A percentile compares a stretch with the other conserved stretches of the same genome.
These are phyloP conservation scores for Citrus reticulata DNA, from an alignment of 345 rosid species.

Conservation along the genomic window DNA sequence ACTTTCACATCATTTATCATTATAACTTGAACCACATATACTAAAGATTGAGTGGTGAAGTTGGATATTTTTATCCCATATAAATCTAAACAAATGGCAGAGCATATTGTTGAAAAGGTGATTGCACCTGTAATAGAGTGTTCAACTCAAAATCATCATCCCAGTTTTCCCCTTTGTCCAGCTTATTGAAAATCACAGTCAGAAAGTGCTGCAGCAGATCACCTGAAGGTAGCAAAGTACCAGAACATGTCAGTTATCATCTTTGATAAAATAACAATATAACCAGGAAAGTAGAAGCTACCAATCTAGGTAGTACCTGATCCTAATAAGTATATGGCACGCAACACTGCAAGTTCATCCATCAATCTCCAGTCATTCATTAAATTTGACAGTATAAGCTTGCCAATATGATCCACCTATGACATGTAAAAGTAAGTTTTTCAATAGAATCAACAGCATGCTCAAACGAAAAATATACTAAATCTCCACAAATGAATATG, in stretches of 20 bases:
- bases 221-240: slow-evolving; percentile 45
- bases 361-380: slow-evolving; percentile 94
- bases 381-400: slow-evolving; percentile 37
- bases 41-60: neutral
- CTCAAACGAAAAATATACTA: neutral
- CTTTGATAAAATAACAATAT: slow-evolving; percentile 1
- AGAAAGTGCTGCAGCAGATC: slow-evolving; percentile 95
- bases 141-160: slow-evolving; percentile 95
- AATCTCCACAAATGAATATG: slow-evolving; percentile 9
- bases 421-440: slow-evolving; percentile 17
- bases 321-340: slow-evolving; percentile 94
- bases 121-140: slow-evolving; percentile 78
- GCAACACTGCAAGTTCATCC: slow-evolving; percentile 96
- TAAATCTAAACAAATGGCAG: neutral
- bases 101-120: neutral
- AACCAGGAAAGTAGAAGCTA: slow-evolving; percentile 13
- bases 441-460: slow-evolving; percentile 12
- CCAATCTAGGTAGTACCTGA: slow-evolving; percentile 53
- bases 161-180: slow-evolving; percentile 87
- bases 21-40: neutral
- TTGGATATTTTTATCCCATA: neutral
- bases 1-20: neutral
- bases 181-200: slow-evolving; percentile 67
- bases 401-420: slow-evolving; percentile 80
- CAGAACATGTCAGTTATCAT: slow-evolving; percentile 12